Conservation (phyloP, 345 rosid genomes). For the Eucalyptus erythrocorys region DNA sequence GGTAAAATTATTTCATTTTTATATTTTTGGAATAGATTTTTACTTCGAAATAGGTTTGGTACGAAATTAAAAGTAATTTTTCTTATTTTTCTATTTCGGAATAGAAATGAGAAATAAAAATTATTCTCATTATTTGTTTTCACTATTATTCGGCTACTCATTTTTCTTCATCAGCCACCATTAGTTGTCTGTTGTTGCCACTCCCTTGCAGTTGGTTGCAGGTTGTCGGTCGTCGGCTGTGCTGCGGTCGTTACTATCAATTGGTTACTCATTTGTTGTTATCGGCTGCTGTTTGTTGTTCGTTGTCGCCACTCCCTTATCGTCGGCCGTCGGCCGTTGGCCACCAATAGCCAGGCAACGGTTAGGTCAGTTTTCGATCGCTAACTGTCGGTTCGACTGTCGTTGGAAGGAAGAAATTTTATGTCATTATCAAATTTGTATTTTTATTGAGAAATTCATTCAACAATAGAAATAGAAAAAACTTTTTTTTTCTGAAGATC, state of each 20-base stretch:
- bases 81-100: rapidly evolving
- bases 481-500: too few relatives aligned
- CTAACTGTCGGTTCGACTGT: rapidly evolving
- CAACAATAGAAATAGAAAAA: too few relatives aligned
- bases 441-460: rapidly evolving
- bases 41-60: too few relatives aligned
- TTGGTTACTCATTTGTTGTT: too few relatives aligned
- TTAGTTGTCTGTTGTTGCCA: rapidly evolving
- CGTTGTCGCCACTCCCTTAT: rapidly evolving
- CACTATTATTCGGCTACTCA: background rate
- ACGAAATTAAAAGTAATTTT: too few relatives aligned
- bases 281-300: rapidly evolving
- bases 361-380: too few relatives aligned
- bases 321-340: rapidly evolving
- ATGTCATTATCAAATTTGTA: too few relatives aligned
- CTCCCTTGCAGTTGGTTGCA: rapidly evolving
- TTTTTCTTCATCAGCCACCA: too few relatives aligned
- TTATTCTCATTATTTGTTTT: too few relatives aligned
- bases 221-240: rapidly evolving
- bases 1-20: too few relatives aligned
- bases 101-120: too few relatives aligned
- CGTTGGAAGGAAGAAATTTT: rapidly evolving
- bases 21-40: rapidly evolving
- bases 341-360: rapidly evolving
- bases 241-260: rapidly evolving